Conservation (phyloP, 192 early-diverging fungal species). For the Pecoramyces ruminantium region DNA sequence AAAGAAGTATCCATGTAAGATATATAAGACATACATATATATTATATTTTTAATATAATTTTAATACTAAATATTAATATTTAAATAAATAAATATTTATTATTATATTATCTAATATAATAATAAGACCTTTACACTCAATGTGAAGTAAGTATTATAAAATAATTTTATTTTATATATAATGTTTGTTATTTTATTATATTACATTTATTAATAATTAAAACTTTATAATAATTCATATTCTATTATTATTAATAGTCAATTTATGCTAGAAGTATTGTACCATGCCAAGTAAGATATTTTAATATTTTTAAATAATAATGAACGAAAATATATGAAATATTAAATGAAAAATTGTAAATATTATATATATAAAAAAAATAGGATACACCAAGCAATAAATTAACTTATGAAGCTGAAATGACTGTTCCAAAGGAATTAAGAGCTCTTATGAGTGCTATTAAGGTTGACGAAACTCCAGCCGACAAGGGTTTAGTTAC, state of each 20-base stretch:
- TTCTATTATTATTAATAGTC: conserved; percentile 1
- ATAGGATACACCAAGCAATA: conserved; percentile 36
- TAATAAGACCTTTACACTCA: background rate
- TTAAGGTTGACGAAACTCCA: conserved; percentile 32
- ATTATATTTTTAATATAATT: too few species aligned
- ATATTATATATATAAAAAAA: background rate
- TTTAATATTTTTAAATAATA: too few species aligned
- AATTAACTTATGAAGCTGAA: conserved; percentile 74
- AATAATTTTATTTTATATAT: too few species aligned
- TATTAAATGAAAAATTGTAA: too few species aligned
- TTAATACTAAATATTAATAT: too few species aligned
- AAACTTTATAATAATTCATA: too few species aligned
- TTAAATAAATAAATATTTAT: too few species aligned
- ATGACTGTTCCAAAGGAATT: conserved; percentile 58
- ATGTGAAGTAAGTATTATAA: background rate
- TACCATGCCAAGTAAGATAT: conserved; percentile 58
- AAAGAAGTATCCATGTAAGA: conserved; percentile 82
- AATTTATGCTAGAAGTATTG: conserved; percentile 81
- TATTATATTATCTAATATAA: too few species aligned
- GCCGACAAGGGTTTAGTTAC: conserved; percentile 24
- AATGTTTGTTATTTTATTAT: too few species aligned
- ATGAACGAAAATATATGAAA: too few species aligned
- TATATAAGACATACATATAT: too few species aligned
- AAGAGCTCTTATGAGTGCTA: conserved; percentile 86
- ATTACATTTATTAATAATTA: too few species aligned